Evolutionary conservation across 2,329 filamentous ascomycete genomes (phyloP).

Genomic region (Colletotrichum sp.): DNA sequence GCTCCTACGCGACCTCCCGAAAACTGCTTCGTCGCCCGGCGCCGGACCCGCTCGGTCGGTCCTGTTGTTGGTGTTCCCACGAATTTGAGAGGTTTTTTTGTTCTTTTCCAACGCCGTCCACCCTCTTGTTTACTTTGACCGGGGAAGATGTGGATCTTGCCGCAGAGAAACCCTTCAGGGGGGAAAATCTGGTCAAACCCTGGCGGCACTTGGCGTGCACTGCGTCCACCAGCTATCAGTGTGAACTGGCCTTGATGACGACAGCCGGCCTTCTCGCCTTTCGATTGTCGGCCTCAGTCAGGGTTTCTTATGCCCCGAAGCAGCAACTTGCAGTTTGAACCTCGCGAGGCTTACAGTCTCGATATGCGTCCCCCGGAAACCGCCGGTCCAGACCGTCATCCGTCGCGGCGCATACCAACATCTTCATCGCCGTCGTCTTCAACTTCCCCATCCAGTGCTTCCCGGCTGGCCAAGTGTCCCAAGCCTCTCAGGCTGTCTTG

Average conservation of each 20-base stretch:
- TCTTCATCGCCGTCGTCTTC: background rate
- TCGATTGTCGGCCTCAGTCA: background rate
- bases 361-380: background rate
- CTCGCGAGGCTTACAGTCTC: background rate
- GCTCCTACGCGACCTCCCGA: conserved; percentile 7
- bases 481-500: background rate
- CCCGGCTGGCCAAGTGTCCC: background rate
- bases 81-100: conserved; percentile 2
- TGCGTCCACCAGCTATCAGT: background rate
- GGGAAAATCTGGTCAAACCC: background rate
- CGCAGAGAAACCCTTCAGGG: background rate
- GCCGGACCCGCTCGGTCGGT: conserved; percentile 17
- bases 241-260: background rate
- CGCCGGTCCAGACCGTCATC: background rate
- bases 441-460: background rate
- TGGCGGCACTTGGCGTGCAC: background rate
- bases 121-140: background rate
- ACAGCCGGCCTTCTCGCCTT: background rate
- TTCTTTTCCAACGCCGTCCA: background rate
- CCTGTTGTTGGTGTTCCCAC: background rate
- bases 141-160: background rate
- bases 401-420: background rate
- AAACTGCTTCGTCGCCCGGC: conserved; percentile 15
- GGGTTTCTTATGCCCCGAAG: background rate
- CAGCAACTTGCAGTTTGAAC: background rate